Base-by-base conservation (phyloP, 306 rosid species). In the Trifolium fragiferum region DNA sequence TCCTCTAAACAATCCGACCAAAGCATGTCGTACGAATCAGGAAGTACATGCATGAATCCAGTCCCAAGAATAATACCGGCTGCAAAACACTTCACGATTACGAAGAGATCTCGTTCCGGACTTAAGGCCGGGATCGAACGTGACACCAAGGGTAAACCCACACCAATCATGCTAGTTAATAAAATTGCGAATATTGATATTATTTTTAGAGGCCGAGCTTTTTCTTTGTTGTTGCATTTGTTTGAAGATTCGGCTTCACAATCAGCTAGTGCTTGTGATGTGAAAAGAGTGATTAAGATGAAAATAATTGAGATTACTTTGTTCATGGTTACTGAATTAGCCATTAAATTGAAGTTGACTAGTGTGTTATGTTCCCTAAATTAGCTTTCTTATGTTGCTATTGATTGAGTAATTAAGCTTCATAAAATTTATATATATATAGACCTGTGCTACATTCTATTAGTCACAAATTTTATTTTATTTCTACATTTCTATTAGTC, bases 21-120 rank as follows among this genome's bases (percentile, higher is more conserved):
- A 5, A 92, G 51, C 91, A 85, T 88, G 30, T 70, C 91, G 14
- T 80, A 92, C 0, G 97, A 89, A 40, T 92, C 97, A 0, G 96
- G 96, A 4, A 92, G 78, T 6, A 92, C 90, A 20, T 89, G 93
- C 96, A 89, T 79, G 89, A 92, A 92, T 0, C 90, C 91, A 0
- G 96, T 92, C 32, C 84, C 93, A 0, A 92, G 88, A 40, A 92
- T 89, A 35, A 89, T 89, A 0, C 96, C 96, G 0, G 86, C 84
- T 0, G 93, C 90, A 1, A 92, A 89, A 68, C 86, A 79, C 83
- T 89, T 89, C 63, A 89, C 82, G 6, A 91, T 76, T 13, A 85
- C 69, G 21, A 91, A 91, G 11, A 86, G 77, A 33, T 74, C 55
- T 50, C 83, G 67, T 14, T 91, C 91, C 0, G 97, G 97, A 10